Conservation (phyloP, 1,284 basidiomycete species). For the Phellinidium pouzarii region DNA sequence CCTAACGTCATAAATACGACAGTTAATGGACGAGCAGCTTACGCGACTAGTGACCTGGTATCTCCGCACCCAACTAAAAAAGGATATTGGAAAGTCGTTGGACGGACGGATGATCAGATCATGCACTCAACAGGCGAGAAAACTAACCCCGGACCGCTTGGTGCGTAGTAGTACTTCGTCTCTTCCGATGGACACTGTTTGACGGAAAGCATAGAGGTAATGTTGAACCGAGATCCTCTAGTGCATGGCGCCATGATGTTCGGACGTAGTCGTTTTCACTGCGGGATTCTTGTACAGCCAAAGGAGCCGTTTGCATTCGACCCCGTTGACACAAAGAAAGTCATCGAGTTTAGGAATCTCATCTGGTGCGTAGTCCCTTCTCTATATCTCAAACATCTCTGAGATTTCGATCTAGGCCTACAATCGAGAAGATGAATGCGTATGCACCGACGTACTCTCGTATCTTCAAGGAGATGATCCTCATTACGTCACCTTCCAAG, state of each 20-base stretch:
- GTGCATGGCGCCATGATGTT: conserved; percentile 32
- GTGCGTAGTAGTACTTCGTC: conserved; percentile 22
- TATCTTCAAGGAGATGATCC: conserved; percentile 19
- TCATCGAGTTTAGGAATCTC: conserved; percentile 2
- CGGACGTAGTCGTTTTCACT: conserved; percentile 36
- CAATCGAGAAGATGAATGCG: conserved; percentile 1
- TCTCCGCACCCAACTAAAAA: conserved; percentile 38
- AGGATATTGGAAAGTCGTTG: conserved; percentile 38
- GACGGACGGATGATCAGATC: conserved; percentile 46
- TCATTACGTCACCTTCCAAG: conserved; percentile 15
- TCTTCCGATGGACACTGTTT: not conserved
- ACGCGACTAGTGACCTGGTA: conserved; percentile 37
- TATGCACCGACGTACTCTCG: conserved; percentile 7
- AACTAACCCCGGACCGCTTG: conserved; percentile 39
- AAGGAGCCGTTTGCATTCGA: conserved; percentile 21
- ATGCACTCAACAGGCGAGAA: conserved; percentile 47
- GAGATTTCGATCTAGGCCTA: not conserved
- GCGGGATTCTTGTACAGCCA: conserved; percentile 38
- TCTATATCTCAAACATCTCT: no score
- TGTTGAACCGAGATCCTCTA: conserved; percentile 30
- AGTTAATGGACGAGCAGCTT: conserved; percentile 26
- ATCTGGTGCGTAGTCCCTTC: conserved; percentile 8
- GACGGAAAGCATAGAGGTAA: conserved; percentile 27
- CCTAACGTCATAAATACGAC: conserved; percentile 25
- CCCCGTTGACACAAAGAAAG: conserved; percentile 5